phyloP scores from a whole-genome alignment of 2,329 filamentous ascomycete species.

The Colletotrichum caudatum region DNA sequence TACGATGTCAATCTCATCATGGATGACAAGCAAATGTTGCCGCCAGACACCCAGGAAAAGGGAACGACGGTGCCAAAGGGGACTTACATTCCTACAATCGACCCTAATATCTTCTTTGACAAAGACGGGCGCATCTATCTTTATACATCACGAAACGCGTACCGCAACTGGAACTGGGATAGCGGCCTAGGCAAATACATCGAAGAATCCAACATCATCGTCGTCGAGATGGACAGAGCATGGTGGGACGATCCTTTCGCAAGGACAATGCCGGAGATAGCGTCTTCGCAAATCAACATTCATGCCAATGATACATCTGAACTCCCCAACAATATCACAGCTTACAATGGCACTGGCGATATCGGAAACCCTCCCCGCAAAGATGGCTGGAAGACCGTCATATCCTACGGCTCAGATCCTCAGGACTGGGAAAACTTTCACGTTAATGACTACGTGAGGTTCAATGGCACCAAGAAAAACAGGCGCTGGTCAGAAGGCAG shows the following conservation, averaged over 20 bases:
- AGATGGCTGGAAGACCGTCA: constrained; percentile 53
- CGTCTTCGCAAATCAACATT: constrained; percentile 46
- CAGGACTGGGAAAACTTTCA: constrained; percentile 54
- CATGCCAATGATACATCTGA: constrained; percentile 46
- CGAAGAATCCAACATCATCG: constrained; percentile 54
- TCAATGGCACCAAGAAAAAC: constrained; percentile 52
- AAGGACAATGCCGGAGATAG: constrained; percentile 51
- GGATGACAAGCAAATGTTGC: constrained; percentile 51
- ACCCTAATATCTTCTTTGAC: constrained; percentile 43
- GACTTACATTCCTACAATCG: constrained; percentile 51
- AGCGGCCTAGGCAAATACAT: constrained; percentile 50
- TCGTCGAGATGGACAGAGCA: constrained; percentile 50
- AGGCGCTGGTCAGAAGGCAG: constrained; percentile 54
- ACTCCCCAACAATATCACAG: constrained; percentile 48
- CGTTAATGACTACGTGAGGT: constrained; percentile 50
- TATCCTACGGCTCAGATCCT: constrained; percentile 51
- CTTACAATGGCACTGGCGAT: constrained; percentile 53
- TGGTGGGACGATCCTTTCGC: constrained; percentile 53
- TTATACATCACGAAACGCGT: constrained; percentile 52
- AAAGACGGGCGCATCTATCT: constrained; percentile 43
- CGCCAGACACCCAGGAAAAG: constrained; percentile 46
- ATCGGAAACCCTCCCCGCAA: constrained; percentile 50
- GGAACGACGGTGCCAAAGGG: constrained; percentile 50
- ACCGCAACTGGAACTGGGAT: constrained; percentile 55
- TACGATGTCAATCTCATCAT: constrained; percentile 54